phyloP scores from a whole-genome alignment of 2,329 filamentous ascomycete species.

The Trichoderma sp. region DNA sequence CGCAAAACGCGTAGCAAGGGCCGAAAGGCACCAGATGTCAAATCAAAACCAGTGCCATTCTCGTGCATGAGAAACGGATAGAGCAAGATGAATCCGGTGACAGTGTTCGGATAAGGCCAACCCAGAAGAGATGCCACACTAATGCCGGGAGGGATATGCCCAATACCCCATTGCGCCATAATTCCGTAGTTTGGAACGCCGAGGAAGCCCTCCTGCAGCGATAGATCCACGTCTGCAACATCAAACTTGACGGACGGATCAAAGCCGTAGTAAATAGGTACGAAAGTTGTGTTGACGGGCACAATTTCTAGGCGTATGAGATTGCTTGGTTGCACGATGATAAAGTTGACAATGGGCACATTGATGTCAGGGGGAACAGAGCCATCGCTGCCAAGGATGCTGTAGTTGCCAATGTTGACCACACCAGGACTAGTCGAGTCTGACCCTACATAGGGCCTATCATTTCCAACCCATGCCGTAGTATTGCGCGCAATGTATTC shows the following conservation, averaged over 20 bases:
- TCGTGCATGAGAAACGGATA: neutral
- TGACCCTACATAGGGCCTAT: neutral
- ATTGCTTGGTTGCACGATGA: neutral
- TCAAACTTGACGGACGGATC: neutral
- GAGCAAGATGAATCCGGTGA: neutral
- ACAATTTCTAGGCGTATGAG: neutral
- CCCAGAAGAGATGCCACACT: neutral
- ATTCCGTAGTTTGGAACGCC: neutral
- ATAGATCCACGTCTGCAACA: neutral
- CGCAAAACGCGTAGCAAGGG: conserved; percentile 1
- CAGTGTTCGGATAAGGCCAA: neutral
- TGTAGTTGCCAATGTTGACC: neutral
- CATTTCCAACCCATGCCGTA: neutral
- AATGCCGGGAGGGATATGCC: neutral
- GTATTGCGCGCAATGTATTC: neutral
- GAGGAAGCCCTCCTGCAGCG: neutral
- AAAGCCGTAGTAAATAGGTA: neutral
- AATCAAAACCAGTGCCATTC: neutral
- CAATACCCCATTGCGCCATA: neutral
- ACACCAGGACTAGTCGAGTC: neutral
- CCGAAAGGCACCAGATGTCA: conserved; percentile 1
- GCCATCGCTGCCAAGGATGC: neutral
- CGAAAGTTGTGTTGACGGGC: neutral
- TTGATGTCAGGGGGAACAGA: neutral
- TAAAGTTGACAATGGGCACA: neutral